Percentiles rank a stretch among this genome's conserved stretches.
Conservation (phyloP, 352 stramenopile species). For the Pythium vanterpoolii region DNA sequence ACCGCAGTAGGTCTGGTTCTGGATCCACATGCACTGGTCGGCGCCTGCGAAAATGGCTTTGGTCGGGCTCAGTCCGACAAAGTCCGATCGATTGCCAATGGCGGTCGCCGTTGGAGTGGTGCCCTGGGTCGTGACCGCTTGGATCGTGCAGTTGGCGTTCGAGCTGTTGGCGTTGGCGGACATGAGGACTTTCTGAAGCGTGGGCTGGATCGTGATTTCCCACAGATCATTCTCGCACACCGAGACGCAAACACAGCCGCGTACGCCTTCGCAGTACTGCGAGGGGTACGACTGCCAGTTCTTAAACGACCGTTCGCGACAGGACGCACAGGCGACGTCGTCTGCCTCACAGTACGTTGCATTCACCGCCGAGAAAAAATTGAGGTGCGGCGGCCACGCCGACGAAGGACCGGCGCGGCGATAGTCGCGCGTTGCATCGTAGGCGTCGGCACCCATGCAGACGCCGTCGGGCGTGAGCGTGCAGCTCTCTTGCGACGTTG, state of each 20-base stretch:
- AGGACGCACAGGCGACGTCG: conserved; percentile 37
- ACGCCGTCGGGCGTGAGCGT: conserved; percentile 46
- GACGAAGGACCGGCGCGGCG: conserved; percentile 28
- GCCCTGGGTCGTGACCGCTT: conserved; percentile 8
- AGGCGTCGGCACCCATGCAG: conserved; percentile 37
- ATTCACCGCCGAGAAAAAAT: conserved; percentile 56
- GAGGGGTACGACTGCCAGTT: conserved; percentile 38
- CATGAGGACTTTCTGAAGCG: conserved; percentile 17
- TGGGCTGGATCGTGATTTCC: conserved; percentile 36
- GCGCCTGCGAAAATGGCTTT: conserved; percentile 39
- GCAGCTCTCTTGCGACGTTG: conserved; percentile 36
- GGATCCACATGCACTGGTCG: conserved; percentile 58
- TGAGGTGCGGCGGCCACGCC: conserved; percentile 47
- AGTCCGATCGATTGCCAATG: background rate
- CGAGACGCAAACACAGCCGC: conserved; percentile 49
- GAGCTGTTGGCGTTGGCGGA: conserved; percentile 10
- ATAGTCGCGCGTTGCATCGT: conserved; percentile 52
- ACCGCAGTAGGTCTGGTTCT: conserved; percentile 51
- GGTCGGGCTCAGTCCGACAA: conserved; percentile 10
- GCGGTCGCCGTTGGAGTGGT: background rate
- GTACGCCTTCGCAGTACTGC: conserved; percentile 37
- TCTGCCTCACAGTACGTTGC: conserved; percentile 47
- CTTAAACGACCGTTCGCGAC: conserved; percentile 33
- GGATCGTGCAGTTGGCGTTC: conserved; percentile 4
- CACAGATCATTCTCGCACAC: conserved; percentile 42